A percentile compares a stretch with the other conserved stretches of the same genome.
Conservation (phyloP, 1,284 basidiomycete species). For the Microbotryomycetes sp. region DNA sequence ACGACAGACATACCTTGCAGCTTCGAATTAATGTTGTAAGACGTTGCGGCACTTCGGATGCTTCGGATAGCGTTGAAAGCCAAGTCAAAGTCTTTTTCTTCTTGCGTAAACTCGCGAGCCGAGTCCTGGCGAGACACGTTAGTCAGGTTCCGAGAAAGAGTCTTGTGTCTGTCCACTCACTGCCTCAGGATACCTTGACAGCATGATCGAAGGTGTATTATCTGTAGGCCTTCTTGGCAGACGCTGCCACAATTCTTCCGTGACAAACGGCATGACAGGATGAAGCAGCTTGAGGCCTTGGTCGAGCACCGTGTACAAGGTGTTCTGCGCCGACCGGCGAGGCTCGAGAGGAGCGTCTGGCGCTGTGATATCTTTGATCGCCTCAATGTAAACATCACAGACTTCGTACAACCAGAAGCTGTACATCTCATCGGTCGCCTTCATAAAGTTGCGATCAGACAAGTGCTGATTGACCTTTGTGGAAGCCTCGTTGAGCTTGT, state of each 20-base stretch:
- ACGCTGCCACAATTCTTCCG: slow-evolving; percentile 97
- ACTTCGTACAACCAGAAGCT: slow-evolving; percentile 98
- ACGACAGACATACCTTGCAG: slow-evolving; percentile 58
- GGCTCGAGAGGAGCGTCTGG: slow-evolving; percentile 53
- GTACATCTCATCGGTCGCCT: slow-evolving; percentile 74
- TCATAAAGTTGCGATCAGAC: slow-evolving; percentile 82
- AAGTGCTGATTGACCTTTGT: slow-evolving; percentile 68
- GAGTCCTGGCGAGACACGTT: slow-evolving; percentile 47
- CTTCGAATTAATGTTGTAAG: slow-evolving; percentile 84
- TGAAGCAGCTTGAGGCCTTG: slow-evolving; percentile 82
- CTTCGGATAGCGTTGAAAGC: slow-evolving; percentile 73
- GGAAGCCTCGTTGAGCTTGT: slow-evolving; percentile 82
- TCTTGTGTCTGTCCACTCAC: slow-evolving; percentile 47
- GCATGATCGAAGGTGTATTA: slow-evolving; percentile 76
- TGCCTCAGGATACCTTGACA: slow-evolving; percentile 70
- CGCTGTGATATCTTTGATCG: slow-evolving; percentile 94
- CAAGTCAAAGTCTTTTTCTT: slow-evolving; percentile 75
- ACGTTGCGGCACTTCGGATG: slow-evolving; percentile 75
- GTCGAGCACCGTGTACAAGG: slow-evolving; percentile 90
- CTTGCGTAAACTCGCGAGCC: slow-evolving; percentile 61
- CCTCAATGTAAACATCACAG: slow-evolving; percentile 98
- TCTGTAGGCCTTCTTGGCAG: slow-evolving; percentile 79
- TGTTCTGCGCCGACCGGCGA: slow-evolving; percentile 83
- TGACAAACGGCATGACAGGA: slow-evolving; percentile 99
- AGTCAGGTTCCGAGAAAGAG: background rate